Evolutionary conservation across 257 asterid genomes (phyloP), one percentile per base, ranked within the genome.

Genomic region (Solanum chilense): DNA sequence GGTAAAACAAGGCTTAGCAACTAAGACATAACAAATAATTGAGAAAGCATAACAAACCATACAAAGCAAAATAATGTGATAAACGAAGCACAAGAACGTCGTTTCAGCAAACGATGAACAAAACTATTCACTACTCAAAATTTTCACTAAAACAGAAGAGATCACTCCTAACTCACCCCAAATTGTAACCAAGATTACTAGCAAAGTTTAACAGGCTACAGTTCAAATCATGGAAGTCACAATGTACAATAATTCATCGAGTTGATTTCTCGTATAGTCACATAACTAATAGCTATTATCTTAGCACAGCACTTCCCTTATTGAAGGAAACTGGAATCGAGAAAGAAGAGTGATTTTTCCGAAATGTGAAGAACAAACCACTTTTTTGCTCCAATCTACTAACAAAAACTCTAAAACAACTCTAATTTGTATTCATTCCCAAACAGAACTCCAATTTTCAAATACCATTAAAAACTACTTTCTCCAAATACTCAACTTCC

Each of bases 81-180:
- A 58, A 58, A 58, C 66, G 0, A 0, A 58, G 12, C 66, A 3
- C 66, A 58, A 58, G 25, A 3, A 56, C 11, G 0, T 5, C 47
- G 16, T 73, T 73, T 35, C 52, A 37, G 29, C 3, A 74, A 73
- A 37, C 1, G 0, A 74, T 20, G 37, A 37, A 37, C 52, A 12
- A 74, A 74, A 74, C 14, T 39, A 74, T 74, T 39, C 14, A 11
- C 3, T 74, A 74, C 31, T 74, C 82, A 74, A 74, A 6, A 4
- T 21, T 5, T 58, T 74, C 11, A 37, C 39, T 21, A 0, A 37
- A 74, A 74, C 49, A 37, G 52, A 74, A 39, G 31, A 74, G 16
- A 12, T 74, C 82, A 74, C 3, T 74, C 33, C 80, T 71, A 35
- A 37, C 44, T 71, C 78, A 18, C 49, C 29, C 0, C 29, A 21